Evolutionary conservation across 306 rosid species (phyloP), one percentile per base, ranked within the genome.

Genomic region (Quercus dentata): DNA sequence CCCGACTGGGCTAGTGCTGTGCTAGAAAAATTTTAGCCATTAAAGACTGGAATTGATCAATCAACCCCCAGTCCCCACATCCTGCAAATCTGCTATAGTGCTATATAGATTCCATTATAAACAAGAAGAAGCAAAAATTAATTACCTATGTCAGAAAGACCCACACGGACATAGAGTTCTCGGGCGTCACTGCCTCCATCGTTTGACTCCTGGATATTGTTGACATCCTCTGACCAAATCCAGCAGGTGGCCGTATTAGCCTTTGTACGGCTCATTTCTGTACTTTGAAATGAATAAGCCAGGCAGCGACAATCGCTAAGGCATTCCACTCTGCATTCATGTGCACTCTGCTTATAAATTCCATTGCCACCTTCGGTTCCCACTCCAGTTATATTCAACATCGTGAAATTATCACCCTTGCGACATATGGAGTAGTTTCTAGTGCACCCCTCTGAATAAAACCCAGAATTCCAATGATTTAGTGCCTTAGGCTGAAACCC

Each of bases 191-290:
- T 12, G 54, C 54, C 17, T 49, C 54, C 54, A 0, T 3, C 15
- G 0, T 3, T 49, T 4, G 4, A 49, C 46, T 38, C 82, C 75
- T 46, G 58, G 74, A 78, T n/a, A 19, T 67, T 73, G 21, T 38
- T 13, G 3, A 63, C 70, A 19, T 76, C 63, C 0, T 3, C 44
- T 49, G 54, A 49, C 79, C 85, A 82, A 54, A 72, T 44, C 61
- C 12, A 31, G 67, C 81, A 77, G 2, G 0, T 1, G 0, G 1
- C 7, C 8, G 5, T 25, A 11, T 3, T 20, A 59, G 13, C 30
- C 1, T 8, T 6, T 55, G 15, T n/a, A 3, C 1, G 18, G 4
- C 2, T 6, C 6, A 0, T 18, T 1, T 4, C 46, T 2, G 14
- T 12, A 8, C 0, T 49, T 12, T 0, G 30, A 13, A 9, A 64